These are phyloP conservation scores for Antitrichia curtipendula DNA, from an alignment of 225 moss, liverwort and hornwort species.

Conservation along the genomic window DNA sequence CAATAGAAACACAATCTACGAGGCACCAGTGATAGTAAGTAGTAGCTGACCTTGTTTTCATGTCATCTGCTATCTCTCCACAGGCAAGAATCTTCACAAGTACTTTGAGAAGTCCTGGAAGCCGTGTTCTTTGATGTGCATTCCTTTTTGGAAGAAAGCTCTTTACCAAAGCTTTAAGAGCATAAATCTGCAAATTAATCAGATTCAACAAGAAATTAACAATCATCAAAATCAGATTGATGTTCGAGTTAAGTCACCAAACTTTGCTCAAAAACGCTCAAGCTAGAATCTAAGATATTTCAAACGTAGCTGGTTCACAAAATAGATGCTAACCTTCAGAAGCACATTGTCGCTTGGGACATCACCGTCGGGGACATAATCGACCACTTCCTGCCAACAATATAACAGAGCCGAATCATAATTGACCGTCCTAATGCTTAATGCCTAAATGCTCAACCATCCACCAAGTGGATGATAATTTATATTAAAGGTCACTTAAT, in stretches of 20 bases:
- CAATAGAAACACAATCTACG: background rate
- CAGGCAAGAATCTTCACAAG: constrained; percentile 69
- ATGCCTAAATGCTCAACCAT: background rate
- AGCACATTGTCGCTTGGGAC: constrained; percentile 77
- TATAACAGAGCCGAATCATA: background rate
- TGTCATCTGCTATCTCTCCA: constrained; percentile 83
- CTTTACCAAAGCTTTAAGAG: constrained; percentile 82
- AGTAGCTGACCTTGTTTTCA: constrained; percentile 67
- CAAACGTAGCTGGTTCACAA: background rate
- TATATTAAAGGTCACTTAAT: background rate
- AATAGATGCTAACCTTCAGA: constrained; percentile 49
- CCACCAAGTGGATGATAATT: background rate
- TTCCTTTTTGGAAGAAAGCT: constrained; percentile 89
- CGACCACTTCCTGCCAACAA: constrained; percentile 41
- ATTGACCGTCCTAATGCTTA: background rate
- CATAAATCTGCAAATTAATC: constrained; percentile 53
- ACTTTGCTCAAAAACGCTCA: background rate
- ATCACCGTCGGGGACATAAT: constrained; percentile 46
- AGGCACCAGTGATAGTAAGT: background rate
- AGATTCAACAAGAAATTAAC: background rate
- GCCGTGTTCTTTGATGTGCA: constrained; percentile 68
- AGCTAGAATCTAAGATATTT: background rate
- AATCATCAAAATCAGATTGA: background rate
- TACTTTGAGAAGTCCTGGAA: constrained; percentile 69
- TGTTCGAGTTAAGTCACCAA: background rate